Conservation (phyloP, 257 asterid species). For the Gardenia jasminoides region DNA sequence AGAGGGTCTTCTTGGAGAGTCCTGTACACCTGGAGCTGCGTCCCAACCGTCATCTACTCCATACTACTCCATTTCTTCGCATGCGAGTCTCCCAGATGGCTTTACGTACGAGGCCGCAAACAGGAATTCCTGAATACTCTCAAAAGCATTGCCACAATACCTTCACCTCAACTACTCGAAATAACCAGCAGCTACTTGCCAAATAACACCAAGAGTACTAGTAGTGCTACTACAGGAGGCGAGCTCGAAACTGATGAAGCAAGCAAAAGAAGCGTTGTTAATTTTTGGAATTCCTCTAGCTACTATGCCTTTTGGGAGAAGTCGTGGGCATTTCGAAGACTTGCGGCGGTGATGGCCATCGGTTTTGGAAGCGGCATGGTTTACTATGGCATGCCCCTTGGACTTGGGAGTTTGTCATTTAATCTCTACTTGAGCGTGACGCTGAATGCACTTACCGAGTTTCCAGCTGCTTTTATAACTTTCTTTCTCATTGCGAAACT, state of each 20-base stretch:
- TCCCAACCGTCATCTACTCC: constrained; percentile 41
- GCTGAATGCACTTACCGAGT: constrained; percentile 52
- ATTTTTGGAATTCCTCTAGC: constrained; percentile 33
- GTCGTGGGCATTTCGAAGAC: constrained; percentile 48
- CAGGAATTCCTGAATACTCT: constrained; percentile 47
- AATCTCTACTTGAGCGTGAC: constrained; percentile 58
- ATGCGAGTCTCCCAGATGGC: constrained; percentile 77
- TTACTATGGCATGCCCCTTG: constrained; percentile 81
- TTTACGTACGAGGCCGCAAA: constrained; percentile 51
- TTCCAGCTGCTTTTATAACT: constrained; percentile 52
- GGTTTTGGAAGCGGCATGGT: constrained; percentile 59
- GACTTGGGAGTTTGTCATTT: constrained; percentile 41
- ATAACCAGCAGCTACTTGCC: not conserved
- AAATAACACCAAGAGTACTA: not conserved
- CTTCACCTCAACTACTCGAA: not conserved
- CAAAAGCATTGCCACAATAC: constrained; percentile 31
- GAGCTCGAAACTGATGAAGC: too few species aligned
- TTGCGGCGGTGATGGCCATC: constrained; percentile 40
- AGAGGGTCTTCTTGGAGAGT: constrained; percentile 55
- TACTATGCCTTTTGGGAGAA: constrained; percentile 35
- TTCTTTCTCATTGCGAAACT: constrained; percentile 36
- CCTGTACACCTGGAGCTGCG: constrained; percentile 50
- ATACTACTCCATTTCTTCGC: constrained; percentile 30
- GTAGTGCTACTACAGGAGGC: too few species aligned
- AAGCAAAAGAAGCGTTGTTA: too few species aligned